These are phyloP conservation scores for Lentinula detonsa DNA, from an alignment of 768 basidiomycete genomes.

Conservation along the genomic window DNA sequence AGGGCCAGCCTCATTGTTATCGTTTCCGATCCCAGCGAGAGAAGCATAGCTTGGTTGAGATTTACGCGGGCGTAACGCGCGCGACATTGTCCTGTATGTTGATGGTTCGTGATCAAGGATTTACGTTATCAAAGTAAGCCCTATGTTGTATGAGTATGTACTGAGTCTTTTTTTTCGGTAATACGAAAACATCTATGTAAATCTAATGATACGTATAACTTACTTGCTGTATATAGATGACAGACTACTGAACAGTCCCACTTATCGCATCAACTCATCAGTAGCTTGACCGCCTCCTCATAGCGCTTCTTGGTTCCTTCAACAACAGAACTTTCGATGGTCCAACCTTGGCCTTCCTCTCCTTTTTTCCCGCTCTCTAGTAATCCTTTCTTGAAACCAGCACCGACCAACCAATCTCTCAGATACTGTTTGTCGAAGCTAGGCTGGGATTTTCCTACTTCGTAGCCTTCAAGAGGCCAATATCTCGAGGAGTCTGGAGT, in stretches of 20 bases:
- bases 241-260: neutral
- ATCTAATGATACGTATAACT: neutral
- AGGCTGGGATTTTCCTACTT: slow-evolving; percentile 68
- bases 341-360: slow-evolving; percentile 68
- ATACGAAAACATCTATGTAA: too few species aligned
- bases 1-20: slow-evolving; percentile 27
- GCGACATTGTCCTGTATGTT: slow-evolving; percentile 19
- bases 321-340: slow-evolving; percentile 71
- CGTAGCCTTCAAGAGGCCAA: slow-evolving; percentile 80
- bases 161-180: neutral
- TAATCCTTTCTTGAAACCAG: slow-evolving; percentile 74
- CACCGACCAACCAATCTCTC: slow-evolving; percentile 76
- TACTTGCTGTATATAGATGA: neutral
- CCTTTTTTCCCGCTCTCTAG: slow-evolving; percentile 69
- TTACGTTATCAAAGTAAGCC: too few species aligned
- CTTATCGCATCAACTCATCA: slow-evolving; percentile 26
- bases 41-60: slow-evolving; percentile 43
- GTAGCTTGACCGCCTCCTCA: slow-evolving; percentile 61
- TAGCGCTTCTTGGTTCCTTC: slow-evolving; percentile 75
- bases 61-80: slow-evolving; percentile 51
- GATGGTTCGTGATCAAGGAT: neutral
- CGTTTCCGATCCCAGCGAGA: slow-evolving; percentile 25
- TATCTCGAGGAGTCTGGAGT: slow-evolving; percentile 98
- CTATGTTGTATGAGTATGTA: neutral
- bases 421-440: slow-evolving; percentile 98